These are phyloP conservation scores for Mrakia gelida DNA, from an alignment of 768 basidiomycete species.

Conservation along the genomic window DNA sequence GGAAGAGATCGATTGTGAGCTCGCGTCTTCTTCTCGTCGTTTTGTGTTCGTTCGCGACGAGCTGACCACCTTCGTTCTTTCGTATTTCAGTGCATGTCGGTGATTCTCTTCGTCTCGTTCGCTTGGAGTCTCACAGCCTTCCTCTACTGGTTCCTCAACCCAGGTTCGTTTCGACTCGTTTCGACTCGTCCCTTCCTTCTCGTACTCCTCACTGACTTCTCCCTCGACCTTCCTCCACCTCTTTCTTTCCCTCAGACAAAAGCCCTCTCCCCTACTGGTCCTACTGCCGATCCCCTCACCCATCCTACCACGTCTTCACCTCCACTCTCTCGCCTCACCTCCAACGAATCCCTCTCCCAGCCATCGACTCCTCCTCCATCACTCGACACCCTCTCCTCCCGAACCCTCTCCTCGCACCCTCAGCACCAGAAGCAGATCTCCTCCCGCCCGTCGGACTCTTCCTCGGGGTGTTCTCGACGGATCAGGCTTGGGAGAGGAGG, in stretches of 20 bases:
- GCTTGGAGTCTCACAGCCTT: slow-evolving; percentile 78
- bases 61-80: neutral
- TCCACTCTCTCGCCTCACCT: slow-evolving; percentile 39
- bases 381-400: slow-evolving; percentile 35
- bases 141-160: slow-evolving; percentile 87
- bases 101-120: slow-evolving; percentile 72
- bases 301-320: slow-evolving; percentile 46
- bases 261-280: slow-evolving; percentile 88
- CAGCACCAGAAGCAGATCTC: slow-evolving; percentile 52
- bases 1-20: slow-evolving; percentile 15
- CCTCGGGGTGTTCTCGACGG: slow-evolving; percentile 84
- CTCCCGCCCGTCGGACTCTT: slow-evolving; percentile 80
- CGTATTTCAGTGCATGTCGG: neutral
- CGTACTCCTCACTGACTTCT: too few species aligned
- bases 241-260: slow-evolving; percentile 57
- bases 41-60: too few species aligned
- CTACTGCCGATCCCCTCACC: slow-evolving; percentile 67
- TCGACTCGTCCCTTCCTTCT: neutral
- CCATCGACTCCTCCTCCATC: slow-evolving; percentile 41
- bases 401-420: slow-evolving; percentile 36
- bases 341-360: slow-evolving; percentile 43
- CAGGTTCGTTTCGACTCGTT: slow-evolving; percentile 40
- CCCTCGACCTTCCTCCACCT: too few species aligned
- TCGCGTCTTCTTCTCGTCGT: neutral
- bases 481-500: slow-evolving; percentile 75